Evolutionary conservation across 805 yeast genomes (phyloP).

Genomic region (Candida vaughaniae): DNA sequence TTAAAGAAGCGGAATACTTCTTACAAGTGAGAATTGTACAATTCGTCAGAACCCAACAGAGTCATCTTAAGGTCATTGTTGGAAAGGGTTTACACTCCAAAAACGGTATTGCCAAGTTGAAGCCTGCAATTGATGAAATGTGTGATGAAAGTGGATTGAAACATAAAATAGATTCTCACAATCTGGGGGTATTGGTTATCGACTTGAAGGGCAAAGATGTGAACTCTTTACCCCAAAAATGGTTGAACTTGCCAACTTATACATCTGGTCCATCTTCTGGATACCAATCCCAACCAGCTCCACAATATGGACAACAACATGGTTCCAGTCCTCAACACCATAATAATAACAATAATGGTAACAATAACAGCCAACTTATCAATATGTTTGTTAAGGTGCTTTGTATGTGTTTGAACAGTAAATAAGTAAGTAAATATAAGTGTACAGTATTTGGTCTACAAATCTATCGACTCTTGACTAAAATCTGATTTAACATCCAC

Average conservation of each 20-base stretch:
- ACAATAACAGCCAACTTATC: constrained; percentile 28
- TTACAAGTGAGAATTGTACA: constrained; percentile 72
- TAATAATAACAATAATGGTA: constrained; percentile 17
- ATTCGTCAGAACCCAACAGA: constrained; percentile 58
- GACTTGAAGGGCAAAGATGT: constrained; percentile 42
- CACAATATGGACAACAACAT: constrained; percentile 18
- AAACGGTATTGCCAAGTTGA: constrained; percentile 79
- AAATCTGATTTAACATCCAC: constrained; percentile 61
- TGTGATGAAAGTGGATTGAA: constrained; percentile 66
- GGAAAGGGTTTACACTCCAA: constrained; percentile 90
- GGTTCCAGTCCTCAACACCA: constrained; percentile 19
- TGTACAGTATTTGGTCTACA: neutral
- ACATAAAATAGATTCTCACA: constrained; percentile 63
- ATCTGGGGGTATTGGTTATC: constrained; percentile 78
- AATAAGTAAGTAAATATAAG: neutral
- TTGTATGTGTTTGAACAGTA: constrained; percentile 26
- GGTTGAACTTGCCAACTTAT: constrained; percentile 19
- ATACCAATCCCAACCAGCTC: constrained; percentile 19
- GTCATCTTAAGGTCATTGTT: constrained; percentile 74
- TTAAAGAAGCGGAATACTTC: constrained; percentile 81
- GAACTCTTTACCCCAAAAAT: constrained; percentile 31
- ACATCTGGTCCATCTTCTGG: constrained; percentile 20
- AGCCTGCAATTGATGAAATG: constrained; percentile 82
- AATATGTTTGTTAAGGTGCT: constrained; percentile 29
- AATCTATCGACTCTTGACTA: neutral